Evolutionary conservation across 768 basidiomycete species (phyloP), one percentile per base, ranked within the genome.

Genomic region (Phlegmacium glaucopus): DNA sequence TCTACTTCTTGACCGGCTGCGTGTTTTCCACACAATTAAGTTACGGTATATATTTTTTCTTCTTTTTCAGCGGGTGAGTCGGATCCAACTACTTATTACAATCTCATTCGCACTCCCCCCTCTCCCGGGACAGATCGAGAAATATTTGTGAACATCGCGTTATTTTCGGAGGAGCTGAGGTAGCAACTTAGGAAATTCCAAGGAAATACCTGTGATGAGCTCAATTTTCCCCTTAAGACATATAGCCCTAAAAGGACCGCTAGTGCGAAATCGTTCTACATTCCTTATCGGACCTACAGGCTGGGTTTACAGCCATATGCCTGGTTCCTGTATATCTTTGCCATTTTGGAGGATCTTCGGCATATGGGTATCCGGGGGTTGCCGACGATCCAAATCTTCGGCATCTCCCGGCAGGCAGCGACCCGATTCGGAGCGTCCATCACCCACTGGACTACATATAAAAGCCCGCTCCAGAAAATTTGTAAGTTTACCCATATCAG

Each of bases 391-490:
- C 5, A 5, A 5, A 22, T 22, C 22, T 2, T 22, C 2, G 22
- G 22, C 22, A 22, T 22, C 54, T 25, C 45, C 34, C 34, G n/a
- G 8, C 15, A 44, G 52, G 50, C 49, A 49, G 11, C 15, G 16
- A 9, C 47, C 48, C 44, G n/a, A 32, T 42, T 50, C 48, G 47
- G 47, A 42, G 56, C 56, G 44, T 45, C 52, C n/a, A 47, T 60
- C 61, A 57, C 55, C 54, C 47, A 45, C 49, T 51, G 44, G 45
- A 30, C 46, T 53, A 39, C 47, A 60, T 70, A 70, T 71, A 70
- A 72, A 71, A 65, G 60, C 52, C 53, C 54, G 60, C 55, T 41
- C 45, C 55, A 60, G 53, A 65, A 57, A 56, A 60, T 53, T 54
- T 62, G 40, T 53, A 59, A 65, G 45, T 18, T 40, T 50, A 51